Evolutionary conservation across 148 eudicot species (phyloP).

Genomic region (Selenicereus undatus): DNA sequence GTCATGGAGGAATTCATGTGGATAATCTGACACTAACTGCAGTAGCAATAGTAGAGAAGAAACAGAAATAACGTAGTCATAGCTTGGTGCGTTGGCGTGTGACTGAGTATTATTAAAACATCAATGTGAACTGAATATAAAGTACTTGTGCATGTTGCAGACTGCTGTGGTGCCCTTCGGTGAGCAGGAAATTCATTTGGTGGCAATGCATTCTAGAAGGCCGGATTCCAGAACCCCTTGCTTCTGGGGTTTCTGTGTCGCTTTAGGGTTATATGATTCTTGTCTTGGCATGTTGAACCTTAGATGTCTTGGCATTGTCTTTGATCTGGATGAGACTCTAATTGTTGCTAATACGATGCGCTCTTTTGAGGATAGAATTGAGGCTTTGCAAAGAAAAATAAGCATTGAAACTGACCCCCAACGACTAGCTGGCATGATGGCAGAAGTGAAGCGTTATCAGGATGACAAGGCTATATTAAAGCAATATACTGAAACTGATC

Average conservation of each 20-base stretch:
- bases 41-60: background rate
- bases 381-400: constrained; percentile 74
- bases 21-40: background rate
- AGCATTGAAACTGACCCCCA: constrained; percentile 65
- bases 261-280: constrained; percentile 62
- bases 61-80: background rate
- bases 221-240: constrained; percentile 43
- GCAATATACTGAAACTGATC: constrained; percentile 96
- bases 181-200: constrained; percentile 80
- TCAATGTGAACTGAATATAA: background rate
- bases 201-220: constrained; percentile 81
- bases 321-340: constrained; percentile 97
- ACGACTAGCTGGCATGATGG: constrained; percentile 74
- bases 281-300: constrained; percentile 91
- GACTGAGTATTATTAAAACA: background rate
- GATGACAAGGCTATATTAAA: constrained; percentile 82
- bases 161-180: constrained; percentile 70
- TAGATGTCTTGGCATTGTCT: constrained; percentile 95
- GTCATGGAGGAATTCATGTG: background rate
- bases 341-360: constrained; percentile 95
- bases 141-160: constrained; percentile 33
- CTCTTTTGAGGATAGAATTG: constrained; percentile 94
- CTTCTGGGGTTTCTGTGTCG: constrained; percentile 84
- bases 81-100: background rate
- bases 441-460: constrained; percentile 93